Evolutionary conservation across 441 rosid genomes (phyloP).

Genomic region (Theobroma grandiflorum): DNA sequence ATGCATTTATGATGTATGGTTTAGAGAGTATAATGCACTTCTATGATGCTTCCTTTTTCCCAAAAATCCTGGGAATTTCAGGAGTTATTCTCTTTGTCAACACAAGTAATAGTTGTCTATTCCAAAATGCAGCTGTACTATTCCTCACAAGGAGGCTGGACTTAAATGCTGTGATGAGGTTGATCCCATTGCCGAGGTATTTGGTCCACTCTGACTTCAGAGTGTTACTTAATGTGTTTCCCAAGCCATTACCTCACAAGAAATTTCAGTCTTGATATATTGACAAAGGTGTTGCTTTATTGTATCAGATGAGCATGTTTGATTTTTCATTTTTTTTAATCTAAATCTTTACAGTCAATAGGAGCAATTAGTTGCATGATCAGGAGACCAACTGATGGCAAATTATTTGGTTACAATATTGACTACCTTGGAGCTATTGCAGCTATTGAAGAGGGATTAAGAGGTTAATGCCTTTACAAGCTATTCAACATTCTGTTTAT

Average conservation of each 20-base stretch:
- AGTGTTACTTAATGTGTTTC: not conserved
- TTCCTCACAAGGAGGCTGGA: conserved; percentile 74
- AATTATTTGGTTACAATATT: conserved; percentile 57
- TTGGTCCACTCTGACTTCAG: conserved; percentile 11
- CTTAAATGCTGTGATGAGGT: conserved; percentile 66
- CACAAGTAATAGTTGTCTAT: not conserved
- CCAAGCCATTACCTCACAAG: not conserved
- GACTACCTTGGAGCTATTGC: conserved; percentile 69
- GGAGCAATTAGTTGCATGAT: conserved; percentile 66
- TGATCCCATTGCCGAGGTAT: conserved; percentile 70
- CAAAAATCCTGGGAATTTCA: not conserved
- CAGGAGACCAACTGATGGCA: conserved; percentile 62
- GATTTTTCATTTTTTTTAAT: not conserved
- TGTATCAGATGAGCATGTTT: not conserved
- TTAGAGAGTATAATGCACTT: not conserved
- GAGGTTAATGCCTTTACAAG: conserved; percentile 43
- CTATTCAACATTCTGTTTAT: conserved; percentile 18
- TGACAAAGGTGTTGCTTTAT: not conserved
- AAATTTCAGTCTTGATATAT: not conserved
- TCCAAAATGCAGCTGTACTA: conserved; percentile 49
- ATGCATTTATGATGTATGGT: not conserved
- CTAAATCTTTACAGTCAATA: conserved; percentile 44
- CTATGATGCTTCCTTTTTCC: not conserved
- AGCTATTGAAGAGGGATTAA: conserved; percentile 67
- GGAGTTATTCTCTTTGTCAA: not conserved